Conservation (phyloP, 257 asterid species). For the Penstemon davidsonii region DNA sequence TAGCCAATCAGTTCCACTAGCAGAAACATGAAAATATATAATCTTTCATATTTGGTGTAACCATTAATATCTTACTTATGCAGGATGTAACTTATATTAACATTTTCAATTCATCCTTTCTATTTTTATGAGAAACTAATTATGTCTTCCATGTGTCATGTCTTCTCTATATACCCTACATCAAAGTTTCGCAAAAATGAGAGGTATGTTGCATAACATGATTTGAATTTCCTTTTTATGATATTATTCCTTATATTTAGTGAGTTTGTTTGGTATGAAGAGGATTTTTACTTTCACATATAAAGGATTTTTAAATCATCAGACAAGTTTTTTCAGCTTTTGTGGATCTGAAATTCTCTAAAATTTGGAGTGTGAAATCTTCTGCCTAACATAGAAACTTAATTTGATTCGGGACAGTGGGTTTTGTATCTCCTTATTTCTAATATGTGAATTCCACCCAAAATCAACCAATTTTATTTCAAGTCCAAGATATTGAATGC, state of each 20-base stretch:
- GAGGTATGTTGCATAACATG: slow-evolving; percentile 57
- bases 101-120: slow-evolving; percentile 21
- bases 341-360: slow-evolving; percentile 12
- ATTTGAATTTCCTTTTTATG: not conserved
- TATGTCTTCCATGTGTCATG: slow-evolving; percentile 29
- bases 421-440: not conserved
- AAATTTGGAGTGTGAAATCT: slow-evolving; percentile 11
- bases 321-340: slow-evolving; percentile 12
- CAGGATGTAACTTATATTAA: slow-evolving; percentile 14
- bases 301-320: not conserved
- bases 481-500: slow-evolving; percentile 9
- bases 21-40: slow-evolving; percentile 18
- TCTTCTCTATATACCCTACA: slow-evolving; percentile 32
- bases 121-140: slow-evolving; percentile 34
- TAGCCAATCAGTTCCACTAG: not conserved
- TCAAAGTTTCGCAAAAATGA: slow-evolving; percentile 77
- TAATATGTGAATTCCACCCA: not conserved
- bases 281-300: slow-evolving; percentile 4
- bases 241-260: not conserved
- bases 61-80: slow-evolving; percentile 25
- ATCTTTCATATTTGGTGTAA: slow-evolving; percentile 15
- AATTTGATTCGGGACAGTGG: slow-evolving; percentile 10
- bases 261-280: not conserved
- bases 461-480: slow-evolving; percentile 10
- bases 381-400: slow-evolving; percentile 10